Evolutionary conservation across 805 yeast species (phyloP).

Genomic region (Metschnikowia anglica): DNA sequence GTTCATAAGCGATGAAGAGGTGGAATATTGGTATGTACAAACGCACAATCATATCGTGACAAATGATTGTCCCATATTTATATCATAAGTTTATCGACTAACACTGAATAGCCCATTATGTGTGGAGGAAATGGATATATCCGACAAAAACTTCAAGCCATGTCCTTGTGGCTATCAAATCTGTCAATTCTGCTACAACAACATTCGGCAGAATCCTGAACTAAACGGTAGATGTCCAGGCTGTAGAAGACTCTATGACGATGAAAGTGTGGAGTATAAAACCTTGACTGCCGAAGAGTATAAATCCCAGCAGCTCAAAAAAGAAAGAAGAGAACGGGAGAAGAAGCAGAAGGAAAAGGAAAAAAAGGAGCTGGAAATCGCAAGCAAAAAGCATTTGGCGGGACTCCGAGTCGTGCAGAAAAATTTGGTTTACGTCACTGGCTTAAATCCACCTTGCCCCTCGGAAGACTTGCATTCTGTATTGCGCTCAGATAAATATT

Average conservation of each 20-base stretch:
- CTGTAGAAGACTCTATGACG: constrained; percentile 91
- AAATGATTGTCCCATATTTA: too few relatives aligned
- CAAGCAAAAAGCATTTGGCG: constrained; percentile 82
- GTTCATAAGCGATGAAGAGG: constrained; percentile 76
- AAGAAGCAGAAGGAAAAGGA: constrained; percentile 87
- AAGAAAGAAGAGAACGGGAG: constrained; percentile 77
- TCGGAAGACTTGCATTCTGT: constrained; percentile 82
- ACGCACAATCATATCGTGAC: neutral
- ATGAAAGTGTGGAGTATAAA: constrained; percentile 85
- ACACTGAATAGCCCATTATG: constrained; percentile 70
- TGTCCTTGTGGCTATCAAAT: constrained; percentile 99
- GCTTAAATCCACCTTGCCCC: constrained; percentile 81
- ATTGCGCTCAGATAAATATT: constrained; percentile 85
- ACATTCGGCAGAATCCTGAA: constrained; percentile 93
- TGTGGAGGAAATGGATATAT: constrained; percentile 95
- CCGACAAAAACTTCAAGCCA: constrained; percentile 96
- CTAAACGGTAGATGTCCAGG: constrained; percentile 97
- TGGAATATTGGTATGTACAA: constrained; percentile 61
- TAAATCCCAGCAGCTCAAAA: constrained; percentile 76
- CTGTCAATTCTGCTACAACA: constrained; percentile 97
- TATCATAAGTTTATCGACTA: constrained; percentile 18
- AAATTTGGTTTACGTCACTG: constrained; percentile 93
- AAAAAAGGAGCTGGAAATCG: constrained; percentile 83
- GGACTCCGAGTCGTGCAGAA: constrained; percentile 99
- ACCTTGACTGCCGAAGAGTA: constrained; percentile 82